Conservation (phyloP, 129 eudicot species). For the Oenanthe sinensis region DNA sequence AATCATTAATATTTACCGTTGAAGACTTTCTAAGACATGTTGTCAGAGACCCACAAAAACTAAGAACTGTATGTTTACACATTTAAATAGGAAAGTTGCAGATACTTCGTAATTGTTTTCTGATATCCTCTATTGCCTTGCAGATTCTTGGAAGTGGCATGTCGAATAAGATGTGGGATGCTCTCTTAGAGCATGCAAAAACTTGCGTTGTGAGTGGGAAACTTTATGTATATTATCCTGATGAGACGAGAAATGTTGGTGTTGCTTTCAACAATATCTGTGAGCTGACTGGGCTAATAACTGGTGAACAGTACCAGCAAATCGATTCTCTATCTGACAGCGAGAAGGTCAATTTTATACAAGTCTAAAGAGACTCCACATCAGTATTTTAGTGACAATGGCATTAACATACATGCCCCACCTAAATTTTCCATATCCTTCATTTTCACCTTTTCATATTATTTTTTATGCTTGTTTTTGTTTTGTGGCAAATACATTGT, state of each 20-base stretch:
- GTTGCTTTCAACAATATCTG: constrained; percentile 77
- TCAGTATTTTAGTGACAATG: not conserved
- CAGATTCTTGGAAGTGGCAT: constrained; percentile 95
- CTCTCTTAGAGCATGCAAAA: constrained; percentile 77
- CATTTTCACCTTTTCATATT: not conserved
- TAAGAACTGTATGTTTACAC: constrained; percentile 53
- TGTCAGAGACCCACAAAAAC: constrained; percentile 52
- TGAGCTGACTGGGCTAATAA: constrained; percentile 78
- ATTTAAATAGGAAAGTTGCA: not conserved
- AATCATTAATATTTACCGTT: constrained; percentile 55
- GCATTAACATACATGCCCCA: not conserved
- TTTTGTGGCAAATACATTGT: not conserved
- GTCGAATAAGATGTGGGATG: constrained; percentile 98
- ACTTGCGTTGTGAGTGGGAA: constrained; percentile 79
- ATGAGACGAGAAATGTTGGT: constrained; percentile 60
- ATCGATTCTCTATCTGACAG: constrained; percentile 74
- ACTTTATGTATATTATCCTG: constrained; percentile 68
- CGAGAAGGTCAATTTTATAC: constrained; percentile 47
- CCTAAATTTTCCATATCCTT: not conserved
- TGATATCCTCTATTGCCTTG: constrained; percentile 5
- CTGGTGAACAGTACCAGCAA: constrained; percentile 54
- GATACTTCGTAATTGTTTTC: not conserved
- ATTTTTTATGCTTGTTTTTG: not conserved
- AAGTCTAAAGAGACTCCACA: not conserved
- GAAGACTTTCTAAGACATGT: constrained; percentile 82